Percentiles rank a stretch among this genome's conserved stretches.
These are phyloP conservation scores for Pythium sukuiense DNA, from an alignment of 352 stramenopile genomes.

Conservation along the genomic window DNA sequence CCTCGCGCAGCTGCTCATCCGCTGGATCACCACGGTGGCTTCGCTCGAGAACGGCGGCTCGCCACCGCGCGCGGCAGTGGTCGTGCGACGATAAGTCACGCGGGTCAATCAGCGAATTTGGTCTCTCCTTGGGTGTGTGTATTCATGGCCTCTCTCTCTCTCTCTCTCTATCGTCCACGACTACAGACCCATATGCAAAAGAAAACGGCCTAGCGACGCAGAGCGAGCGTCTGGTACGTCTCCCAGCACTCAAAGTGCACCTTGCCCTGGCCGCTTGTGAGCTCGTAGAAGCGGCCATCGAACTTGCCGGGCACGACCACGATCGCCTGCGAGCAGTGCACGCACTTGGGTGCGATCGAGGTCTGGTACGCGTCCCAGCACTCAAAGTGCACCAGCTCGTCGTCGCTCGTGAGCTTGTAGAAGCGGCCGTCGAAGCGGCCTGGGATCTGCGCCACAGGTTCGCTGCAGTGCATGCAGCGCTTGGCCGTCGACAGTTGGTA, in stretches of 20 bases:
- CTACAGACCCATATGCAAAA: neutral
- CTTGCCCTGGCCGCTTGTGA: conserved; percentile 72
- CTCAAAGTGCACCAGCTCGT: conserved; percentile 79
- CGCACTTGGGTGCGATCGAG: conserved; percentile 69
- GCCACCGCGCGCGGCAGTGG: neutral
- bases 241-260: conserved; percentile 89
- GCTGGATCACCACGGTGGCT: conserved; percentile 54
- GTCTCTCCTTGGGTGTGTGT: neutral
- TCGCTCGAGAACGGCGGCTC: conserved; percentile 35
- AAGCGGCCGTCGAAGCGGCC: conserved; percentile 81
- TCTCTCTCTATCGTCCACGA: neutral
- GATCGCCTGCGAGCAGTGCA: conserved; percentile 74
- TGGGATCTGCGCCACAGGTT: conserved; percentile 68
- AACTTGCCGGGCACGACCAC: conserved; percentile 71
- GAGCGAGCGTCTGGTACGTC: conserved; percentile 42
- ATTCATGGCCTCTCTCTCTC: neutral
- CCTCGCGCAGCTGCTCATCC: conserved; percentile 59
- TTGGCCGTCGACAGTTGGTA: conserved; percentile 74
- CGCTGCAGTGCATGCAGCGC: conserved; percentile 66
- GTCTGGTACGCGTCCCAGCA: conserved; percentile 85
- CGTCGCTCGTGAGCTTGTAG: conserved; percentile 68
- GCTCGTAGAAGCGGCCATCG: conserved; percentile 83
- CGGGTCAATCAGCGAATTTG: neutral
- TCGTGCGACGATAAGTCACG: conserved; percentile 10
- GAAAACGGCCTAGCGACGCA: conserved; percentile 4